A percentile compares a stretch with the other conserved stretches of the same genome.
phyloP scores from a whole-genome alignment of 2,329 filamentous ascomycete species.

The Ophiostoma tasmaniense region DNA sequence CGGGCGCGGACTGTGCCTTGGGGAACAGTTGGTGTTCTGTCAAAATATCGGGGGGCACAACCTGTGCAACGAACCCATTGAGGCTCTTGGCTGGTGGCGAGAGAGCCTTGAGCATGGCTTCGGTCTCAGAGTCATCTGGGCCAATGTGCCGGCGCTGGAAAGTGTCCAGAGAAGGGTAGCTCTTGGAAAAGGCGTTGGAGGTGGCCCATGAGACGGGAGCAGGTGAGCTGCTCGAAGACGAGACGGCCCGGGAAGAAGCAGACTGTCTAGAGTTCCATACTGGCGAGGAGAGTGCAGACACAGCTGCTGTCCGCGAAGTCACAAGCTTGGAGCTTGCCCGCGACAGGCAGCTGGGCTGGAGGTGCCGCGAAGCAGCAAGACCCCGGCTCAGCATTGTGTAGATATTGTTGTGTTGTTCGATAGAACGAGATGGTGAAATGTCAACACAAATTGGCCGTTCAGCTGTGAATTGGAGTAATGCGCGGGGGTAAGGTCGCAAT shows the following conservation, averaged over 20 bases:
- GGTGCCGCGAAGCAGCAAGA: slow-evolving; percentile 16
- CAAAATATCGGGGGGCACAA: slow-evolving; percentile 72
- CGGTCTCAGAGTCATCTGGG: slow-evolving; percentile 58
- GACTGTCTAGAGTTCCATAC: slow-evolving; percentile 16
- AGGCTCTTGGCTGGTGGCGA: slow-evolving; percentile 64
- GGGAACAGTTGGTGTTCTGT: slow-evolving; percentile 56
- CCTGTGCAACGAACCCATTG: slow-evolving; percentile 77
- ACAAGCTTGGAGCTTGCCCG: slow-evolving; percentile 8
- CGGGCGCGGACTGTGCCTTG: slow-evolving; percentile 34
- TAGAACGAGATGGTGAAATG: not conserved
- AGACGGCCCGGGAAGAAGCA: slow-evolving; percentile 4
- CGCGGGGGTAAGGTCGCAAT: not conserved
- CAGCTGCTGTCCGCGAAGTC: not conserved
- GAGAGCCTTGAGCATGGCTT: slow-evolving; percentile 71
- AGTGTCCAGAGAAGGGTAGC: slow-evolving; percentile 40
- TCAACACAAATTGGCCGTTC: not conserved
- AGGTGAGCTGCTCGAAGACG: slow-evolving; percentile 9
- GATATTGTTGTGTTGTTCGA: not conserved
- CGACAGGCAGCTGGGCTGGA: slow-evolving; percentile 10
- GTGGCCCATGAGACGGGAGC: slow-evolving; percentile 19
- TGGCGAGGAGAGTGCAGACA: not conserved
- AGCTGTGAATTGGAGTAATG: not conserved
- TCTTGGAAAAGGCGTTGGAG: slow-evolving; percentile 20
- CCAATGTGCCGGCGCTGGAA: slow-evolving; percentile 85
- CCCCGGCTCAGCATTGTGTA: slow-evolving; percentile 21